These are phyloP conservation scores for Lactifluus pinguis DNA, from an alignment of 768 basidiomycete genomes.

Conservation along the genomic window DNA sequence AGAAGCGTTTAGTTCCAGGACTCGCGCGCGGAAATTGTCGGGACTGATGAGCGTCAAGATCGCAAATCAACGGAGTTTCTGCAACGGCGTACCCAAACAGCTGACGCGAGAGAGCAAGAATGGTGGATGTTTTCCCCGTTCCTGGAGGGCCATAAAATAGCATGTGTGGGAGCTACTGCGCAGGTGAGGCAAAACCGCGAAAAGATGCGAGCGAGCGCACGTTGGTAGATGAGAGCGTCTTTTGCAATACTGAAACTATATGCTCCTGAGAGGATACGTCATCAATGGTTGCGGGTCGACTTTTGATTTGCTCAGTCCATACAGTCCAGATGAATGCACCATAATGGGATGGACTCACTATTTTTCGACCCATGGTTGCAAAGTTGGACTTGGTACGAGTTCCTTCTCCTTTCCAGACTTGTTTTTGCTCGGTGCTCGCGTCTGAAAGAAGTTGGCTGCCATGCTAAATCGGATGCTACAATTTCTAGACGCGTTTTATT, in stretches of 20 bases:
- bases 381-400: conserved; percentile 38
- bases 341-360: conserved; percentile 47
- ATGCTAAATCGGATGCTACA: conserved; percentile 27
- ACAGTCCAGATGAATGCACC: neutral
- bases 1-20: conserved; percentile 96
- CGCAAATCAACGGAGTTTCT: no score
- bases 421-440: conserved; percentile 23
- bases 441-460: conserved; percentile 50
- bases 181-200: neutral
- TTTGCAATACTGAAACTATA: conserved; percentile 83
- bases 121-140: conserved; percentile 97
- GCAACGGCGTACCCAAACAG: conserved; percentile 69
- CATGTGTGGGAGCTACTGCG: conserved; percentile 90
- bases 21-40: conserved; percentile 86
- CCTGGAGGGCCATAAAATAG: conserved; percentile 99
- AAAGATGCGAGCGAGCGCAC: conserved; percentile 33
- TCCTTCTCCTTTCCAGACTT: conserved; percentile 23
- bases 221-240: conserved; percentile 88
- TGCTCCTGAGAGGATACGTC: conserved; percentile 98
- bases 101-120: conserved; percentile 87
- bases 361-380: conserved; percentile 98
- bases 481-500: neutral
- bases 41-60: conserved; percentile 44
- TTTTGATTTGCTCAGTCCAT: conserved; percentile 24
- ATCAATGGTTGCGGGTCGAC: conserved; percentile 95